A percentile compares a stretch with the other conserved stretches of the same genome.
Evolutionary conservation across 2,329 filamentous ascomycete species (phyloP).

Genomic region (Colletotrichum incanum): DNA sequence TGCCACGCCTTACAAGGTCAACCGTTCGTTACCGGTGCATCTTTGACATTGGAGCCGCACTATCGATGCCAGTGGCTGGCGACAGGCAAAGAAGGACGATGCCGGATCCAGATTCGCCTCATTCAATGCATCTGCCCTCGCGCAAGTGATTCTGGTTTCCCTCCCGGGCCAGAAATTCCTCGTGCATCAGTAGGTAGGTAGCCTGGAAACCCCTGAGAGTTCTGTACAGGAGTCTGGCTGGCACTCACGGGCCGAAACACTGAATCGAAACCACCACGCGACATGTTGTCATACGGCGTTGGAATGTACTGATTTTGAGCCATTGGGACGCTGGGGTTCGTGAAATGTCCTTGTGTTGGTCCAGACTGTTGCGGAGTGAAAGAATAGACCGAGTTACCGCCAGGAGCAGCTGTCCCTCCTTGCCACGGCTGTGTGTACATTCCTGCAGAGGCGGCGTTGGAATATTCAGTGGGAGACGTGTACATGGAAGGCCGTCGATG

Average conservation of each 20-base stretch:
- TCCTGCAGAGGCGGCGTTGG: conserved; percentile 54
- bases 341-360: conserved; percentile 51
- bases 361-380: conserved; percentile 59
- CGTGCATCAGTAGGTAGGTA: conserved; percentile 55
- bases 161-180: conserved; percentile 46
- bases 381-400: conserved; percentile 61
- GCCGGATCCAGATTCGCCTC: background rate
- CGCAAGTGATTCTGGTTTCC: conserved; percentile 34
- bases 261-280: conserved; percentile 53
- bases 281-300: conserved; percentile 55
- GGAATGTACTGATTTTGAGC: conserved; percentile 55
- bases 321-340: conserved; percentile 52
- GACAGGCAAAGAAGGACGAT: background rate
- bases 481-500: conserved; percentile 65
- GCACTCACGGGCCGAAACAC: conserved; percentile 55
- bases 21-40: background rate
- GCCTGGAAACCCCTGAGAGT: conserved; percentile 52
- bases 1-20: background rate
- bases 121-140: conserved; percentile 40
- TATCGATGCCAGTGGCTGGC: background rate
- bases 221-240: conserved; percentile 49
- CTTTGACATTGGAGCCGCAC: background rate
- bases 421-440: conserved; percentile 65
- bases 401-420: conserved; percentile 58
- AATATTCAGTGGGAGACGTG: conserved; percentile 61